Conservation (phyloP, 2,329 filamentous ascomycete species). For the Exophiala xenobiotica region DNA sequence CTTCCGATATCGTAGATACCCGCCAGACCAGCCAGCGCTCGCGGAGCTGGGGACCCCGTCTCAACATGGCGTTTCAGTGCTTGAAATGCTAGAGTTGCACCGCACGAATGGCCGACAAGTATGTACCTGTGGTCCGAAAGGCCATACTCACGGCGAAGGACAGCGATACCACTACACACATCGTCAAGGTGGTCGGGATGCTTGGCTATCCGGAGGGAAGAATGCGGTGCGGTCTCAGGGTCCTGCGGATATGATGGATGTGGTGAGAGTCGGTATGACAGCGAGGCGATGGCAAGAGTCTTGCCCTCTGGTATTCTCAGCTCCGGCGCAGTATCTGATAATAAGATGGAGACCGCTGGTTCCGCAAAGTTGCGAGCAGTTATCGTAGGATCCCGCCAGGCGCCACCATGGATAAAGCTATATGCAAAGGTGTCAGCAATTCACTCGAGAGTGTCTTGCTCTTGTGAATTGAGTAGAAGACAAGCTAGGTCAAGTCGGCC, state of each 20-base stretch:
- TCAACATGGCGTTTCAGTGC: not conserved
- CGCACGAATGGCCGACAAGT: constrained; percentile 7
- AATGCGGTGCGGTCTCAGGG: not conserved
- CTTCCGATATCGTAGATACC: constrained; percentile 6
- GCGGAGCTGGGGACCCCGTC: not conserved
- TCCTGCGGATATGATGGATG: constrained; percentile 6
- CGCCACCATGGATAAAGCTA: constrained; percentile 7
- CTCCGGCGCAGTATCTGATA: not conserved
- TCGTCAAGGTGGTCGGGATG: constrained; percentile 10
- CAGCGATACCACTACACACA: not conserved
- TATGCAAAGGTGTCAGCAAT: not conserved
- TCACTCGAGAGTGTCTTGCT: not conserved
- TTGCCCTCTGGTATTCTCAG: not conserved
- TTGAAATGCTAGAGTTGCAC: constrained; percentile 9
- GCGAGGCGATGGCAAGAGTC: not conserved
- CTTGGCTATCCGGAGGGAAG: not conserved
- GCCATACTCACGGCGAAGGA: not conserved
- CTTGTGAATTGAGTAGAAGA: not conserved
- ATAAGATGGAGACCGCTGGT: constrained; percentile 1
- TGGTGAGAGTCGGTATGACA: constrained; percentile 10
- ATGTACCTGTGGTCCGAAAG: constrained; percentile 3
- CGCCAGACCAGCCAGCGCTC: constrained; percentile 3
- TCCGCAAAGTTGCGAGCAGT: constrained; percentile 5
- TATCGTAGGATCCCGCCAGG: constrained; percentile 6
- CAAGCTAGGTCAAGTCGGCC: not conserved